These are phyloP conservation scores for Penicillium occitanis DNA, from an alignment of 2,329 filamentous ascomycete genomes.

Conservation along the genomic window DNA sequence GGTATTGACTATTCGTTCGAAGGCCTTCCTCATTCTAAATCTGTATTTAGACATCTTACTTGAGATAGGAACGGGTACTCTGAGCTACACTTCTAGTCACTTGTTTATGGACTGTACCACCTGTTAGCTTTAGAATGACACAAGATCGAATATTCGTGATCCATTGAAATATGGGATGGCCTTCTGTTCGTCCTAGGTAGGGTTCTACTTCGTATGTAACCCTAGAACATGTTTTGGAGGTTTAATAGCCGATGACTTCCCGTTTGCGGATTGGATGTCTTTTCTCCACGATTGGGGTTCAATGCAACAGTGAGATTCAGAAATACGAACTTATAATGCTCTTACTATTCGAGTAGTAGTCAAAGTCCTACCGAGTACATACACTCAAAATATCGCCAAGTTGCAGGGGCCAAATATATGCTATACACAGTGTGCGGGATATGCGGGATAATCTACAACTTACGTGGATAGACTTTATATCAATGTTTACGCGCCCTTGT, in stretches of 20 bases:
- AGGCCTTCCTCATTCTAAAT: neutral
- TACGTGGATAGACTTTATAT: neutral
- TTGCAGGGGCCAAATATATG: neutral
- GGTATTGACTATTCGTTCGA: neutral
- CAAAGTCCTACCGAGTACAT: neutral
- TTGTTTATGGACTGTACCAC: no score
- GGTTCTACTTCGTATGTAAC: neutral
- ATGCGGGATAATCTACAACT: neutral
- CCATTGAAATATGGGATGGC: no score
- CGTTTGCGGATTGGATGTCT: neutral
- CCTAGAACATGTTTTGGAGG: neutral
- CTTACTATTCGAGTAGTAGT: neutral
- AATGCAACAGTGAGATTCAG: neutral
- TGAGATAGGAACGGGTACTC: neutral
- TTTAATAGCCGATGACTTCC: neutral
- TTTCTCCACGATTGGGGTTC: neutral
- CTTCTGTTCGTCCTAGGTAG: no score
- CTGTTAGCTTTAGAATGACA: no score
- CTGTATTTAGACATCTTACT: neutral
- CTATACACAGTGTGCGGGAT: neutral
- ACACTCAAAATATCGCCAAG: neutral
- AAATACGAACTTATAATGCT: neutral
- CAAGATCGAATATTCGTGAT: no score
- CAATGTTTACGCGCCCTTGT: neutral
- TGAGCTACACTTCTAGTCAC: no score